phyloP scores from a whole-genome alignment of 768 basidiomycete species.

The Dacryopinax spathularia region DNA sequence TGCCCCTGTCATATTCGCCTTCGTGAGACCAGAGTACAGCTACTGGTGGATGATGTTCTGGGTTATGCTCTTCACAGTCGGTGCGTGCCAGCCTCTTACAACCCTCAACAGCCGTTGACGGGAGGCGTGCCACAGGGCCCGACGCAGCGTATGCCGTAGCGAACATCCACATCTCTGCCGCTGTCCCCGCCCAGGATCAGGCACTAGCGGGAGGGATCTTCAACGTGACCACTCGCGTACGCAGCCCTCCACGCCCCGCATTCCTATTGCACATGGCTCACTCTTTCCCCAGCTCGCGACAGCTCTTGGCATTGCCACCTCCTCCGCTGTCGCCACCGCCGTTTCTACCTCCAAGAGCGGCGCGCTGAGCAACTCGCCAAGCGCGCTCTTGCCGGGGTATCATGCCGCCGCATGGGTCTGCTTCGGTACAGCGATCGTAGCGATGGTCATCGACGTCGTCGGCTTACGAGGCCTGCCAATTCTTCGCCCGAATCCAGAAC shows the following conservation, averaged over 20 bases:
- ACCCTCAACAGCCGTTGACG: not conserved
- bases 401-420: conserved; percentile 23
- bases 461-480: not conserved
- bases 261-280: not conserved
- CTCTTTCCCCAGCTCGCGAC: conserved; percentile 22
- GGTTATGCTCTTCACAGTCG: conserved; percentile 19
- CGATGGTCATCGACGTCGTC: not conserved
- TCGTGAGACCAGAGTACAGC: conserved; percentile 21
- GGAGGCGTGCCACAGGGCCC: not conserved
- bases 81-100: conserved; percentile 12
- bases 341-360: conserved; percentile 20
- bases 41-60: conserved; percentile 26
- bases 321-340: conserved; percentile 22
- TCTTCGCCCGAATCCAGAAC: not conserved
- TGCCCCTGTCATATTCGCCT: conserved; percentile 23
- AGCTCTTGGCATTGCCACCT: conserved; percentile 24
- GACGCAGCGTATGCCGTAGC: conserved; percentile 20
- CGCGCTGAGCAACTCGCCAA: not conserved
- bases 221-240: conserved; percentile 23
- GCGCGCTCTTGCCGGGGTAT: conserved; percentile 24
- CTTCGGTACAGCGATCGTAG: not conserved
- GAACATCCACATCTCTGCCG: conserved; percentile 22
- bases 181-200: conserved; percentile 25
- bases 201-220: conserved; percentile 26
- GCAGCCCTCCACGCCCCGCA: not conserved